Evolutionary conservation across 1,139 yeast genomes (phyloP).

Genomic region (Pichia terricola): DNA sequence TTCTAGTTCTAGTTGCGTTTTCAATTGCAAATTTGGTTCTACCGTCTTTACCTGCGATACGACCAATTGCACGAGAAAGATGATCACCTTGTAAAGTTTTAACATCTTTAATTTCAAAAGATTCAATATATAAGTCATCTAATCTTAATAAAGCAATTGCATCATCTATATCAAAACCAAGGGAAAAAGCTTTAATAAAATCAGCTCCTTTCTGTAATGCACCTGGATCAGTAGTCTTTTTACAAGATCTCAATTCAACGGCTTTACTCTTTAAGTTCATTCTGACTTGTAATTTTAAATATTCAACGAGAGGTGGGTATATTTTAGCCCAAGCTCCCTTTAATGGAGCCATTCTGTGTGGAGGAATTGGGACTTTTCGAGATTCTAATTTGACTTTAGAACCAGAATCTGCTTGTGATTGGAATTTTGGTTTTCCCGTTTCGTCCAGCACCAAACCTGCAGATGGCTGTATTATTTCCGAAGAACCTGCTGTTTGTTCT

Average conservation of each 20-base stretch:
- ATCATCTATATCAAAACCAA: slow-evolving; percentile 95
- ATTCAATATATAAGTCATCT: slow-evolving; percentile 93
- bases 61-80: slow-evolving; percentile 95
- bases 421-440: slow-evolving; percentile 82
- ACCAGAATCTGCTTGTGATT: slow-evolving; percentile 60
- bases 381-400: slow-evolving; percentile 71
- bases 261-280: slow-evolving; percentile 83
- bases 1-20: slow-evolving; percentile 96
- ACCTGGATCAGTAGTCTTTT: slow-evolving; percentile 80
- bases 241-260: slow-evolving; percentile 77
- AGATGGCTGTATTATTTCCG: slow-evolving; percentile 23
- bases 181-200: slow-evolving; percentile 85
- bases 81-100: slow-evolving; percentile 94
- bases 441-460: slow-evolving; percentile 66
- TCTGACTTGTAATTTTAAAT: slow-evolving; percentile 86
- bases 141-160: slow-evolving; percentile 88
- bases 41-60: slow-evolving; percentile 99
- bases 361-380: slow-evolving; percentile 89
- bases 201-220: slow-evolving; percentile 98
- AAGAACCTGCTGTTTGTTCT: slow-evolving; percentile 22
- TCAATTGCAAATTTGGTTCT: slow-evolving; percentile 97
- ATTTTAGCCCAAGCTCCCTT: slow-evolving; percentile 86
- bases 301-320: slow-evolving; percentile 93
- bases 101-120: slow-evolving; percentile 94
- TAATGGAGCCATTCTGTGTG: slow-evolving; percentile 91